Evolutionary conservation across 1,284 basidiomycete species (phyloP), one percentile per base, ranked within the genome.

Genomic region (Leccinum ponderosum): DNA sequence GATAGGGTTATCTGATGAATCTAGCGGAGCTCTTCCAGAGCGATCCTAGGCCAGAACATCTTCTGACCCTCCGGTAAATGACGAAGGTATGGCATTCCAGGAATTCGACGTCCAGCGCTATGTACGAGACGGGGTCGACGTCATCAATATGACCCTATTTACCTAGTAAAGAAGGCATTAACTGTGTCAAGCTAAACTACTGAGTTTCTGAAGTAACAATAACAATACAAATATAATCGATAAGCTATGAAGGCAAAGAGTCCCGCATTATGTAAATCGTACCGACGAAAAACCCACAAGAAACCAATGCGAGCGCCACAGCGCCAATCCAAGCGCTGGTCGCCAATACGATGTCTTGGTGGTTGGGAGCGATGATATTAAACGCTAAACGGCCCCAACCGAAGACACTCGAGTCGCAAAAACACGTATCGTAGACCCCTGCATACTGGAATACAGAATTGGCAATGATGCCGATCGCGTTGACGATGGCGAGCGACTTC

Each of bases 381-480:
- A 63, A 73, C 1, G 67, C 70, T 0, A 0, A 1, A 11, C 14
- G 0, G 5, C 69, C 62, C 66, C 58, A 61, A 0, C 4, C 22
- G 1, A 47, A 53, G 1, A 62, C 53, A 31, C 59, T 70, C 37
- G 72, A 62, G 33, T 73, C 52, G n/a, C 72, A 72, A 15, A 54
- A 72, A 33, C 73, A 72, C 1, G 52, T 73, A 3, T 62, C 11
- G 22, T 64, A 72, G 11, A 75, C 27, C 9, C 58, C 50, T 2
- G 70, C 51, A 2, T 61, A 72, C 31, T 68, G 66, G 33, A 73
- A 64, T 5, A 73, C 6, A 2, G 68, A 69, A 33, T 39, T 62
- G 8, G 61, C 25, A 14, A 73, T 1, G 44, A 71, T 55, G 1
- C 57, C 54, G 15, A 72, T 57, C 2, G 66, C 67, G 8, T 75